These are phyloP conservation scores for Geotrichum europaeum DNA, from an alignment of 1,139 yeast genomes.

Conservation along the genomic window DNA sequence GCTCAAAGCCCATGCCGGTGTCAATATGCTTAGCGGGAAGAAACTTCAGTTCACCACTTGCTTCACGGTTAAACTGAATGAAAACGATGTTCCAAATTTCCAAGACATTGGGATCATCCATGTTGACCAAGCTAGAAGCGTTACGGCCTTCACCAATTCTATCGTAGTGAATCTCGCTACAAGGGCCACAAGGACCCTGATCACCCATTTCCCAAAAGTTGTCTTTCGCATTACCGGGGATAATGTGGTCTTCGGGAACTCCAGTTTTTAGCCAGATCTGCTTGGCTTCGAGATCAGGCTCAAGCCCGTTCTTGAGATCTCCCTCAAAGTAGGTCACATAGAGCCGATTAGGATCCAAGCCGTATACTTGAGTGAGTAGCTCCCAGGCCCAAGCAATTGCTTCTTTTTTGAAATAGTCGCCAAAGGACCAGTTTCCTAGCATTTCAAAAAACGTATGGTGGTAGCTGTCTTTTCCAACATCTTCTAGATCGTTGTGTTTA, in stretches of 20 bases:
- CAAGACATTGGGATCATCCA: constrained; percentile 95
- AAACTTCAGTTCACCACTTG: constrained; percentile 71
- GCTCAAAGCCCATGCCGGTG: constrained; percentile 98
- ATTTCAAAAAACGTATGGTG: constrained; percentile 98
- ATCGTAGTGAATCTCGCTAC: constrained; percentile 95
- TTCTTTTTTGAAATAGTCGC: constrained; percentile 94
- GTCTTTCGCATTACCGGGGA: constrained; percentile 85
- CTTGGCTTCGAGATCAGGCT: constrained; percentile 91
- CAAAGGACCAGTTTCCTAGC: constrained; percentile 99
- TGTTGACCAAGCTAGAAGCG: constrained; percentile 81
- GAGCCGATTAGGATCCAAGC: constrained; percentile 67
- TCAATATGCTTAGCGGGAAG: constrained; percentile 94
- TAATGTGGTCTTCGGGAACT: constrained; percentile 82
- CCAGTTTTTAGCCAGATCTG: constrained; percentile 82
- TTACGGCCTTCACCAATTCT: constrained; percentile 98
- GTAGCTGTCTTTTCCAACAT: constrained; percentile 94
- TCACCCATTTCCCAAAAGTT: constrained; percentile 99
- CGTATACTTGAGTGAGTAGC: constrained; percentile 74
- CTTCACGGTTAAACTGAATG: constrained; percentile 92
- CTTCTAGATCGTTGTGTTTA: constrained; percentile 96
- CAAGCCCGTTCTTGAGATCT: constrained; percentile 70
- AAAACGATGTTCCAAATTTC: constrained; percentile 98
- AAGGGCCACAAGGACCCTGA: constrained; percentile 99
- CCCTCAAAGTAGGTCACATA: constrained; percentile 97
- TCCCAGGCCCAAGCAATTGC: constrained; percentile 91